Conservation (phyloP, 2,329 filamentous ascomycete species). For the Ambrosiella cleistominuta region DNA sequence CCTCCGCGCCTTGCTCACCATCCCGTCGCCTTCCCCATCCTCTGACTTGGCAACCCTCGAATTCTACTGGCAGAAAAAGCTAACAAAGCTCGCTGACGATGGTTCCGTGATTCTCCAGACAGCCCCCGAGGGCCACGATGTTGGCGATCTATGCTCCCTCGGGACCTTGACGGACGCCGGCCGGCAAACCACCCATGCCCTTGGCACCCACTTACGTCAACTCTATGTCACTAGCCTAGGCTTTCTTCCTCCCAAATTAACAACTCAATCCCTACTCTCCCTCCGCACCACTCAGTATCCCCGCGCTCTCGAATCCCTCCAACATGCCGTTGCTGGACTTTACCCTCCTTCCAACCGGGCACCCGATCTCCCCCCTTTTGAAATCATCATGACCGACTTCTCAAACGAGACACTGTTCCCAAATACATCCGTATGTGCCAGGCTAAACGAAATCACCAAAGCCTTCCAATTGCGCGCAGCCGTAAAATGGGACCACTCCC, state of each 20-base stretch:
- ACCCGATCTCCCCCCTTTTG: conserved; percentile 30
- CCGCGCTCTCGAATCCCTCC: conserved; percentile 58
- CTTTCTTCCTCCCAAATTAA: conserved; percentile 46
- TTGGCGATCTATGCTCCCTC: conserved; percentile 67
- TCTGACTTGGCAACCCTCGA: conserved; percentile 17
- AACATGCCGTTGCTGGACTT: conserved; percentile 57
- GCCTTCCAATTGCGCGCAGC: conserved; percentile 58
- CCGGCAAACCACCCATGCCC: conserved; percentile 49
- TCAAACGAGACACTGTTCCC: conserved; percentile 65
- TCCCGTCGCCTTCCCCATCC: conserved; percentile 16
- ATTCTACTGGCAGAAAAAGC: conserved; percentile 28
- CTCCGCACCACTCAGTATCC: conserved; percentile 59
- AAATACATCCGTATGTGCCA: conserved; percentile 56
- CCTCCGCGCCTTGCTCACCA: conserved; percentile 32
- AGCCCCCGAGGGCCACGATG: conserved; percentile 46
- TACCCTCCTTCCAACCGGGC: conserved; percentile 40
- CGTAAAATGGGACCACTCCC: conserved; percentile 53
- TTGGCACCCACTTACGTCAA: conserved; percentile 48
- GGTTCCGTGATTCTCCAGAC: conserved; percentile 49
- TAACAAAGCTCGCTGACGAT: conserved; percentile 28
- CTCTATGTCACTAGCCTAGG: conserved; percentile 60
- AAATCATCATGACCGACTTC: conserved; percentile 32
- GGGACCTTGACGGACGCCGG: conserved; percentile 63
- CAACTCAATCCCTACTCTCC: conserved; percentile 38
- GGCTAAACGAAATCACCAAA: conserved; percentile 50